phyloP scores from a whole-genome alignment of 805 yeast species.

The Lipomyces anomalus region DNA sequence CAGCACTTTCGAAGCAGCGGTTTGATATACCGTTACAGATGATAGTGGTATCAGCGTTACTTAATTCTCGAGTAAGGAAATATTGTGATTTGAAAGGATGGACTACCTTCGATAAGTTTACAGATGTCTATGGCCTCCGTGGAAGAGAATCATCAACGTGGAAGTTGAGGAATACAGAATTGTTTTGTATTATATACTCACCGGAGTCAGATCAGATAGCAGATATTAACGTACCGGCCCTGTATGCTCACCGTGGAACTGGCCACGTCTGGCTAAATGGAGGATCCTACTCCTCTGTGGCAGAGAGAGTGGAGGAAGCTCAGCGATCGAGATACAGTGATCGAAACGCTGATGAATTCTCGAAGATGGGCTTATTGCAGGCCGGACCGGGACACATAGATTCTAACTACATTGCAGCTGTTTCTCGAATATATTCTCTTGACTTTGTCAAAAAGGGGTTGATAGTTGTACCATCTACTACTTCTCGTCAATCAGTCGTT shows the following conservation, averaged over 20 bases:
- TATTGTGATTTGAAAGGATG: not conserved
- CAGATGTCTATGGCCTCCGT: not conserved
- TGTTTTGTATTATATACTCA: not conserved
- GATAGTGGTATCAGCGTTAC: not conserved
- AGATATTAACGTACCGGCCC: not conserved
- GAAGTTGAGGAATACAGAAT: not conserved
- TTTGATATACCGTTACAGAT: not conserved
- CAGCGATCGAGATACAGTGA: not conserved
- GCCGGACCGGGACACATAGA: not conserved
- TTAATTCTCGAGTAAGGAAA: not conserved
- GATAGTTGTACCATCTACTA: conserved; percentile 12
- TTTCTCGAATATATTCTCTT: not conserved
- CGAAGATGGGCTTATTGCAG: no score
- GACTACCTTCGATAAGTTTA: not conserved
- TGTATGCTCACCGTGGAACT: not conserved
- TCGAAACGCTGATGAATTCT: not conserved
- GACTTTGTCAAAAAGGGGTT: conserved; percentile 8
- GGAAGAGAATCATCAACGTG: not conserved
- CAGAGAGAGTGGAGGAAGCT: not conserved
- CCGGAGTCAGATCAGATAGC: not conserved
- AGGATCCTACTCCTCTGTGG: not conserved
- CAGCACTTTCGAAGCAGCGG: not conserved
- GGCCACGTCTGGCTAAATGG: not conserved
- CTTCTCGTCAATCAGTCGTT: conserved; percentile 6
- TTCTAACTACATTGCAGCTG: conserved; percentile 1